Evolutionary conservation across 2,329 filamentous ascomycete genomes (phyloP).

Genomic region (Ophiocordyceps unilateralis): DNA sequence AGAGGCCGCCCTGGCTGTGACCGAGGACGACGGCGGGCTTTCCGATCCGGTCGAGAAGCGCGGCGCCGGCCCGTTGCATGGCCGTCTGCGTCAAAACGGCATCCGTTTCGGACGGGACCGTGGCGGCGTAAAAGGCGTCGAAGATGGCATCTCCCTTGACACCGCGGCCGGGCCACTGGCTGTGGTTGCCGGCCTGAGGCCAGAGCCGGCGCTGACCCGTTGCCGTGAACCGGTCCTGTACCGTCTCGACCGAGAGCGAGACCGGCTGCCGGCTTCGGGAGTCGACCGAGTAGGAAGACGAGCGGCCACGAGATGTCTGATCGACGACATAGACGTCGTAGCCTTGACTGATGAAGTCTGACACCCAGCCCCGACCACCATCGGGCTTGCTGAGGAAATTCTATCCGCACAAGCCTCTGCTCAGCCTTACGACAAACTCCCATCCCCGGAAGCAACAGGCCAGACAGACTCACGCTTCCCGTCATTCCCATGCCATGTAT

Average conservation of each 20-base stretch:
- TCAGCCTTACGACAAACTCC: no score
- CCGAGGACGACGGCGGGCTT: conserved; percentile 21
- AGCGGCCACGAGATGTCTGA: conserved; percentile 26
- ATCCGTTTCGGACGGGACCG: conserved; percentile 18
- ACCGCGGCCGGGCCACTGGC: conserved; percentile 25
- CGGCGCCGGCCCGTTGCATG: conserved; percentile 21
- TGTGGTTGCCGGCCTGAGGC: conserved; percentile 22
- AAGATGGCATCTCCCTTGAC: conserved; percentile 21
- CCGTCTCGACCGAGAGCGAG: conserved; percentile 15
- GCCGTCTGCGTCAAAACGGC: conserved; percentile 16
- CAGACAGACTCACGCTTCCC: conserved; percentile 15
- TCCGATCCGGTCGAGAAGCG: conserved; percentile 24
- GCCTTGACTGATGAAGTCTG: conserved; percentile 25
- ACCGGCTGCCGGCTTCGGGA: conserved; percentile 1
- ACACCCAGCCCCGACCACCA: conserved; percentile 28
- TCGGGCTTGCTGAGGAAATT: conserved; percentile 18
- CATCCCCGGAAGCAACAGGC: no score
- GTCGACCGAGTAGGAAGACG: conserved; percentile 21
- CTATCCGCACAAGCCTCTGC: conserved; percentile 4
- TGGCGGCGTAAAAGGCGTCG: conserved; percentile 22
- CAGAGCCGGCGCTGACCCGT: conserved; percentile 14
- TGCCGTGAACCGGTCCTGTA: conserved; percentile 21
- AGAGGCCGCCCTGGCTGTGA: conserved; percentile 28
- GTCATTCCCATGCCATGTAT: conserved; percentile 25
- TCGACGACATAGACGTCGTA: conserved; percentile 30